Evolutionary conservation across 2,329 filamentous ascomycete species (phyloP), one percentile per base, ranked within the genome.

Genomic region (Pseudogymnoascus destructans): DNA sequence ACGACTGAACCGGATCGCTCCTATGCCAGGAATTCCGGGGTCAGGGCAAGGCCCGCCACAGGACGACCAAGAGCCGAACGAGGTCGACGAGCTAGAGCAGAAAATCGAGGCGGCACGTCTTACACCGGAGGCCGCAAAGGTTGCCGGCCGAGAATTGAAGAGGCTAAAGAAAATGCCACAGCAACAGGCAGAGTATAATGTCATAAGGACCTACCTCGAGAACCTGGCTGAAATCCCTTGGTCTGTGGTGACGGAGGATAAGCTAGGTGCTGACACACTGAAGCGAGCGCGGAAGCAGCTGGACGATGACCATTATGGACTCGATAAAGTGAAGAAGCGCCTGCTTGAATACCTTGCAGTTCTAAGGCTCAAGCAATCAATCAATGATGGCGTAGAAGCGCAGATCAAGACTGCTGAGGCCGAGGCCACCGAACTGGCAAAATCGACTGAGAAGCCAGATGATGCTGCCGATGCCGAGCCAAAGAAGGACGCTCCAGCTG

Each of bases 251-350:
- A 97, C 92, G 0, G 85, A 93, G 61, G 92, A 97, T 67, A 84
- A 89, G 30, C 80, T 98, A 2, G 89, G 91, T 6, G 79, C 82
- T 0, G 85, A 89, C 8, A 96, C 91, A 0, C 71, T 97, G 59
- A 77, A 80, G 60, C 80, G 79, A 64, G 93, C 93, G 5, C 83
- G 89, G 58, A 88, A 90, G 72, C 93, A 97, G 71, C 79, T 98
- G 5, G 90, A 98, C 66, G 85, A 95, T 63, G 93, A 98, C 68
- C 93, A 98, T 71, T 97, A 97, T 65, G 93, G 93, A 0, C 76
- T 98, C 11, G 90, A 97, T 61, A 95, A 92, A 72, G 92, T 98
- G 68, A 98, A 98, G 81, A 96, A 95, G 78, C 81, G 93, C 42
- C 73, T 98, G 19, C 79, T 98, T 4, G 95, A 97, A 70, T 98